phyloP scores from a whole-genome alignment of 371 early-diverging fungal genomes.

The Smittium mucronatum region DNA sequence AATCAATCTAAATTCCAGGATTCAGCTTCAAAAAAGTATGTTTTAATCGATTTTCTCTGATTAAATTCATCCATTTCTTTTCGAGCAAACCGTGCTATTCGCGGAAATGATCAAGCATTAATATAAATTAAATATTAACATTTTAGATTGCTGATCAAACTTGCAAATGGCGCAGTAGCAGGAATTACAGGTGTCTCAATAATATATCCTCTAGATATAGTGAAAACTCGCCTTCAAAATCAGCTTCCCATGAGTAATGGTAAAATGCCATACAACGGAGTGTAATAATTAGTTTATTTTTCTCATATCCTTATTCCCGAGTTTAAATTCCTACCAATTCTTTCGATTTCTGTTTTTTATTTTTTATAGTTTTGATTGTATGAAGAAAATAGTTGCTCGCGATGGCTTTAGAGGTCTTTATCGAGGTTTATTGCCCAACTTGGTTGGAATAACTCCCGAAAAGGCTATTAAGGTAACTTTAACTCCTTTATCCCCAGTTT shows the following conservation, averaged over 20 bases:
- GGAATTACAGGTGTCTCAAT: slow-evolving; percentile 47
- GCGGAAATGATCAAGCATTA: no score
- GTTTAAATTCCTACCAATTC: no score
- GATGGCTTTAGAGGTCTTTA: slow-evolving; percentile 72
- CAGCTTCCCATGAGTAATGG: slow-evolving; percentile 28
- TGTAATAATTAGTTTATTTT: not conserved
- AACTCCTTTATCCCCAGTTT: not conserved
- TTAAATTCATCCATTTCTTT: no score
- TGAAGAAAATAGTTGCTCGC: slow-evolving; percentile 45
- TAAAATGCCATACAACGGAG: slow-evolving; percentile 31
- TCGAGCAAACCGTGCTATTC: no score
- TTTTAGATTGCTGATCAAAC: slow-evolving; percentile 27
- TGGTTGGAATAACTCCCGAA: slow-evolving; percentile 39
- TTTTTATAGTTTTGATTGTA: slow-evolving; percentile 42
- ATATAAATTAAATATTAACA: no score
- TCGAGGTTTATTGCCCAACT: slow-evolving; percentile 61
- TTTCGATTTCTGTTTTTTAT: not conserved
- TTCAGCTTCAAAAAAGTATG: no score
- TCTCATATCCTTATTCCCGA: not conserved
- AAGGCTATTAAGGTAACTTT: slow-evolving; percentile 36
- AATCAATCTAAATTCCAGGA: no score
- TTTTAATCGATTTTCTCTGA: no score
- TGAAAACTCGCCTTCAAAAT: slow-evolving; percentile 43
- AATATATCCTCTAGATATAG: slow-evolving; percentile 48
- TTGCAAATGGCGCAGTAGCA: slow-evolving; percentile 47